These are phyloP conservation scores for Colletotrichum cereale DNA, from an alignment of 2,329 filamentous ascomycete species.

Conservation along the genomic window DNA sequence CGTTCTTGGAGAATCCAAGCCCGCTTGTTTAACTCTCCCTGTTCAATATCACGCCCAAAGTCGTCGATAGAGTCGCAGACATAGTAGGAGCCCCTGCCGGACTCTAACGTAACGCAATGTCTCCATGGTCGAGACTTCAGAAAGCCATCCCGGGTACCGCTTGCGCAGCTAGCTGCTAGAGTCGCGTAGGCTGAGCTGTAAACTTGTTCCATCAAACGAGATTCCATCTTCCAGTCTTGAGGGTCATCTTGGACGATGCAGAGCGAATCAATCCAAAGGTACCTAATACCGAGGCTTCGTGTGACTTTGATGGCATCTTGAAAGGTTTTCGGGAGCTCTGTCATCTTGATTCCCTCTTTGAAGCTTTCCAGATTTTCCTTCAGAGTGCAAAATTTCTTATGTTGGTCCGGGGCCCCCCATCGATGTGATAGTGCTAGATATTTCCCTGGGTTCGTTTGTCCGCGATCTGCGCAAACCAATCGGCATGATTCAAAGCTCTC, in stretches of 20 bases:
- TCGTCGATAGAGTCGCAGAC: constrained; percentile 50
- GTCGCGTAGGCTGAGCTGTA: constrained; percentile 12
- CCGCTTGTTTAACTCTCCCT: constrained; percentile 48
- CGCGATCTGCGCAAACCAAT: not conserved
- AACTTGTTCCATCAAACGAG: constrained; percentile 26
- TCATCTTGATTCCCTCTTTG: no score
- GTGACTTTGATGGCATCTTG: constrained; percentile 30
- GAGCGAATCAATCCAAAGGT: constrained; percentile 38
- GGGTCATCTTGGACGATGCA: constrained; percentile 38
- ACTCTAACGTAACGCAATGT: not conserved
- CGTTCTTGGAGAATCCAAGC: constrained; percentile 57
- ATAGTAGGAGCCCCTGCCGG: not conserved
- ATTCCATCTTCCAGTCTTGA: constrained; percentile 40
- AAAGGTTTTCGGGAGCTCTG: constrained; percentile 32
- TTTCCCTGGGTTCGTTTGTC: not conserved
- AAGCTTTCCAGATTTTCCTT: constrained; percentile 34
- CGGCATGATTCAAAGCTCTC: not conserved
- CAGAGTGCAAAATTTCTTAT: not conserved
- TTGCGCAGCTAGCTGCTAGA: constrained; percentile 17
- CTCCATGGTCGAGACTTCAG: not conserved
- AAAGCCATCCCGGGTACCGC: constrained; percentile 5
- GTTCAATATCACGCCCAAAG: constrained; percentile 49
- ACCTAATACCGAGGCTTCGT: constrained; percentile 5
- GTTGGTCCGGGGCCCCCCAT: not conserved
- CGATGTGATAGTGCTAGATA: constrained; percentile 16